phyloP scores from a whole-genome alignment of 2,329 filamentous ascomycete species.

The Cordyceps pruinosa region DNA sequence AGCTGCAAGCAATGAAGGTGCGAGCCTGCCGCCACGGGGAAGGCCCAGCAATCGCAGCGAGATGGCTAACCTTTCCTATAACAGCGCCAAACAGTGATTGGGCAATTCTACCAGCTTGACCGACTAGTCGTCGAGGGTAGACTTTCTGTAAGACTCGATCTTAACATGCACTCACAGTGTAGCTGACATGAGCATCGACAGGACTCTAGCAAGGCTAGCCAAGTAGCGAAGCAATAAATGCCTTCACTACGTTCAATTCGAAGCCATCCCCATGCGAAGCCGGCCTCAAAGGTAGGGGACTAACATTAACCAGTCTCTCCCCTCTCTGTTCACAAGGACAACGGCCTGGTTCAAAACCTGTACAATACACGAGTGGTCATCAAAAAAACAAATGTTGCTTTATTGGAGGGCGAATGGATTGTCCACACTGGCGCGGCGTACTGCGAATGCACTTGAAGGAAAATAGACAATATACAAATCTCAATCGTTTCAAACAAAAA shows the following conservation, averaged over 20 bases:
- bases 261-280: not conserved
- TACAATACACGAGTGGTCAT: slow-evolving; percentile 11
- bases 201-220: slow-evolving; percentile 58
- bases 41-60: not conserved
- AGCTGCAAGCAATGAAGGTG: slow-evolving; percentile 88
- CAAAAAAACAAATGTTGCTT: slow-evolving; percentile 10
- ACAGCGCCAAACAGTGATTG: slow-evolving; percentile 89
- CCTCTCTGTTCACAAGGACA: not conserved
- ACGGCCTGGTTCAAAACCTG: slow-evolving; percentile 5
- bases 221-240: slow-evolving; percentile 70
- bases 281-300: not conserved
- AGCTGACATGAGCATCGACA: slow-evolving; percentile 49
- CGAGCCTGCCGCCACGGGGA: slow-evolving; percentile 11
- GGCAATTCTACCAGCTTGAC: slow-evolving; percentile 91
- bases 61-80: slow-evolving; percentile 10
- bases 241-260: slow-evolving; percentile 53
- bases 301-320: not conserved
- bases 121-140: slow-evolving; percentile 86
- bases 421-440: slow-evolving; percentile 11
- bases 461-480: slow-evolving; percentile 13
- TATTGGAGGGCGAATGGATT: slow-evolving; percentile 1
- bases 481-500: not conserved
- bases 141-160: slow-evolving; percentile 55
- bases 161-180: not conserved
- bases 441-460: slow-evolving; percentile 5